Evolutionary conservation across 345 rosid species (phyloP).

Genomic region (Theobroma cacao): DNA sequence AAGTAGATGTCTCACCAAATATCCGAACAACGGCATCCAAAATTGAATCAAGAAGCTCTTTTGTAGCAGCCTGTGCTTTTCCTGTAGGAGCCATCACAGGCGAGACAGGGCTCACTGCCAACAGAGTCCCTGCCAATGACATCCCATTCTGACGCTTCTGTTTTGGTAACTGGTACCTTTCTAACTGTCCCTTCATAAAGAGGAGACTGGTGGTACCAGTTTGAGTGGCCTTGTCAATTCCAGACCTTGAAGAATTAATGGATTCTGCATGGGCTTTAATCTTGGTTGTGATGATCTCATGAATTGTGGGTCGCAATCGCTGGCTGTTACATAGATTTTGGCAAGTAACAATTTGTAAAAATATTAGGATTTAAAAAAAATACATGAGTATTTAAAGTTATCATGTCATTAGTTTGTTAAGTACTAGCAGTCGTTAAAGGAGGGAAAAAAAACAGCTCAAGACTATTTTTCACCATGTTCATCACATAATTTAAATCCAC

Average conservation of each 20-base stretch:
- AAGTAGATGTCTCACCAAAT: slow-evolving; percentile 61
- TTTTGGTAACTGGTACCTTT: slow-evolving; percentile 60
- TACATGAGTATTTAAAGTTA: neutral
- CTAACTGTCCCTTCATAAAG: slow-evolving; percentile 63
- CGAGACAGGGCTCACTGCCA: slow-evolving; percentile 95
- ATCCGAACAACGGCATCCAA: slow-evolving; percentile 74
- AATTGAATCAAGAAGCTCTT: slow-evolving; percentile 89
- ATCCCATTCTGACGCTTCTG: slow-evolving; percentile 82
- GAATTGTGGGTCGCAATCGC: slow-evolving; percentile 88
- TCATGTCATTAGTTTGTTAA: slow-evolving; percentile 3
- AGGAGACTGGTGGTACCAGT: slow-evolving; percentile 42
- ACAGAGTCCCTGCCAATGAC: slow-evolving; percentile 56
- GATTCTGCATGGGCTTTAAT: slow-evolving; percentile 71
- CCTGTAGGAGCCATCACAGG: slow-evolving; percentile 95
- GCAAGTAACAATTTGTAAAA: slow-evolving; percentile 9
- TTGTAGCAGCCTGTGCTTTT: slow-evolving; percentile 87
- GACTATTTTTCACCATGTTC: neutral
- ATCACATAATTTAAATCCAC: neutral
- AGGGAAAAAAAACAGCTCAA: neutral
- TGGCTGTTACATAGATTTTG: slow-evolving; percentile 58
- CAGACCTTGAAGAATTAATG: slow-evolving; percentile 60
- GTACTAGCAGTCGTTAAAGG: slow-evolving; percentile 10
- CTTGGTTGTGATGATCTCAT: slow-evolving; percentile 86
- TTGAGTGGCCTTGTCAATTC: slow-evolving; percentile 45
- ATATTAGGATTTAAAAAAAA: neutral